Percentiles rank a stretch among this genome's conserved stretches.
These are phyloP conservation scores for Helianthus tuberosus DNA, from an alignment of 129 eudicot genomes.

Conservation along the genomic window DNA sequence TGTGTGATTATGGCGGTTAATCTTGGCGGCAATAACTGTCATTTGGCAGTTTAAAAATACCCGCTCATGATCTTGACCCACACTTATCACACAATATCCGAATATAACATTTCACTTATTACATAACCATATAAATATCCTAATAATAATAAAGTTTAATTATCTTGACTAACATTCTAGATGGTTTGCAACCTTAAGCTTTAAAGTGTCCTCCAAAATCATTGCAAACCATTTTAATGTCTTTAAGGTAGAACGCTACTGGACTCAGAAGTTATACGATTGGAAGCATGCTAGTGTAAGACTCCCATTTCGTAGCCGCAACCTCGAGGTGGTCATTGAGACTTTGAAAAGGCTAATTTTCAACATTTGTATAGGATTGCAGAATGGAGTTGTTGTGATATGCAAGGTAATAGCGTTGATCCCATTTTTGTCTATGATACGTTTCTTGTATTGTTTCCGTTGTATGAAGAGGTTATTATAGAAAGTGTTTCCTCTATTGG, in stretches of 20 bases:
- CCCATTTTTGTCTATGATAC: background rate
- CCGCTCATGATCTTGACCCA: too few relatives aligned
- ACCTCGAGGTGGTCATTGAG: background rate
- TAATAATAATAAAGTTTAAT: too few relatives aligned
- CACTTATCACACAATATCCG: too few relatives aligned
- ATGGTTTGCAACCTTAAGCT: constrained; percentile 13
- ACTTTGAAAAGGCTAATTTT: background rate
- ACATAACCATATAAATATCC: too few relatives aligned
- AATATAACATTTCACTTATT: too few relatives aligned
- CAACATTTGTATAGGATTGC: background rate
- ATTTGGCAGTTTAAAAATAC: too few relatives aligned
- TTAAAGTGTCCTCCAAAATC: background rate
- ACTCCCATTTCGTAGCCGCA: background rate
- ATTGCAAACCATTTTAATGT: background rate
- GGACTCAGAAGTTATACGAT: background rate
- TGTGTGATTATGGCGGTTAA: too few relatives aligned
- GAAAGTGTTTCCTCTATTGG: background rate
- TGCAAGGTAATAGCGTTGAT: constrained; percentile 9
- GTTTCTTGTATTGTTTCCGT: background rate
- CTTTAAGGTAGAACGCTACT: constrained; percentile 2
- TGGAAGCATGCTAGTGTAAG: background rate
- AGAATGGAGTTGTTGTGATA: background rate
- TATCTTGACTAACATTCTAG: too few relatives aligned
- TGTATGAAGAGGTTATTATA: background rate
- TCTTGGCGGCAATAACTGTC: too few relatives aligned